Evolutionary conservation across 1,284 basidiomycete species (phyloP), one percentile per base, ranked within the genome.

Genomic region (Anthracocystis walkeri): DNA sequence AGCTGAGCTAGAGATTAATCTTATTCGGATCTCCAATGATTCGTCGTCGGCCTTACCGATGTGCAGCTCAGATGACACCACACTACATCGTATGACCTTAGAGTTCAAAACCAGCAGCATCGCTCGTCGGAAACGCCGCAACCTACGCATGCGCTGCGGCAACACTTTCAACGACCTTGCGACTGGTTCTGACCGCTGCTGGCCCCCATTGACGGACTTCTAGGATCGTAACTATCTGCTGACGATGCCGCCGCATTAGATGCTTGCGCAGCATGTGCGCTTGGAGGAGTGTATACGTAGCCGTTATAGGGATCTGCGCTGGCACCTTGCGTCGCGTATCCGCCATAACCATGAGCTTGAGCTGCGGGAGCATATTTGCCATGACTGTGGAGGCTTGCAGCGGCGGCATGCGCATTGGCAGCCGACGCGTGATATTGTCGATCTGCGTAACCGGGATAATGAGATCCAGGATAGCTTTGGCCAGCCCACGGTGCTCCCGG

Each of bases 141-240:
- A 38, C 35, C 35, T 33, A 33, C 35, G 3, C 2, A 42, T 10
- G 20, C 41, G 41, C 41, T 20, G 10, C 35, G 40, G 5, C 23
- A 21, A 29, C 23, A 4, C n/a, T n/a, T 27, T 57, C 23, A 57
- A 11, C 31, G 55, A 14, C 45, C 45, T 12, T 44, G 57, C 48
- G 41, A 46, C 42, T 60, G 58, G 29, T 44, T 51, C 53, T 49
- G 23, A 27, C 38, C 56, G 52, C 44, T 48, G 31, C 23, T 40
- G 48, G 58, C 55, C 21, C 50, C 5, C 61, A 74, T 65, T 27
- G 48, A 48, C 20, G 71, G 66, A 49, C 71, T 74, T 33, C 66
- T 55, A 4, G 72, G 72, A 38, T 70, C 72, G 42, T 75, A 75
- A 46, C 66, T 58, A 6, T 75, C 72, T 7, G 52, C 38, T 48